A percentile compares a stretch with the other conserved stretches of the same genome.
These are phyloP conservation scores for Yamadazyma mexicana DNA, from an alignment of 1,139 yeast genomes.

Conservation along the genomic window DNA sequence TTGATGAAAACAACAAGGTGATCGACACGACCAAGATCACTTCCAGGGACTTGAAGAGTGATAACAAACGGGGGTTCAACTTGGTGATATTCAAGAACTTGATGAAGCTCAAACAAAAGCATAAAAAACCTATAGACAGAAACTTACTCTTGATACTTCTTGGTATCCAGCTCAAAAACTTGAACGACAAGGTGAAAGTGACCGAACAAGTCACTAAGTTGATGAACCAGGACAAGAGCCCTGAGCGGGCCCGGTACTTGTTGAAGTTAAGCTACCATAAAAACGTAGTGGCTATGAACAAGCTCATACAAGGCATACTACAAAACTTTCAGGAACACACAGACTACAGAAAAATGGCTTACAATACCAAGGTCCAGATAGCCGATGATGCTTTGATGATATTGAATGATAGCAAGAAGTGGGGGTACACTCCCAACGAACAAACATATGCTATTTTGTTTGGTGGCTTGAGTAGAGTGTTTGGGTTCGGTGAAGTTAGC, in stretches of 20 bases:
- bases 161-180: conserved; percentile 57
- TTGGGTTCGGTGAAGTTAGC: conserved; percentile 35
- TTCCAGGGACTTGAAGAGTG: conserved; percentile 9
- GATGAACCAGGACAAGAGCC: conserved; percentile 44
- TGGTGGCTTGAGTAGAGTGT: conserved; percentile 51
- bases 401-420: conserved; percentile 56
- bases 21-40: conserved; percentile 16
- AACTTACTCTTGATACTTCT: conserved; percentile 50
- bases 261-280: conserved; percentile 42
- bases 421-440: conserved; percentile 55
- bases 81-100: conserved; percentile 31
- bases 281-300: conserved; percentile 64
- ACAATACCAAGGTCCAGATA: conserved; percentile 19
- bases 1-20: conserved; percentile 14
- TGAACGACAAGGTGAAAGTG: conserved; percentile 56
- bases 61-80: conserved; percentile 6
- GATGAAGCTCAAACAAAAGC: conserved; percentile 23
- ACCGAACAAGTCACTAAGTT: conserved; percentile 53
- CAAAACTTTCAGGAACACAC: conserved; percentile 16
- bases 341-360: conserved; percentile 9
- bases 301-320: conserved; percentile 51
- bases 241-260: conserved; percentile 53
- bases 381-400: conserved; percentile 47
- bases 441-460: conserved; percentile 58
- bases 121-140: conserved; percentile 35